These are phyloP conservation scores for Rubroboletus pulcherrimus DNA, from an alignment of 768 basidiomycete species.

Conservation along the genomic window DNA sequence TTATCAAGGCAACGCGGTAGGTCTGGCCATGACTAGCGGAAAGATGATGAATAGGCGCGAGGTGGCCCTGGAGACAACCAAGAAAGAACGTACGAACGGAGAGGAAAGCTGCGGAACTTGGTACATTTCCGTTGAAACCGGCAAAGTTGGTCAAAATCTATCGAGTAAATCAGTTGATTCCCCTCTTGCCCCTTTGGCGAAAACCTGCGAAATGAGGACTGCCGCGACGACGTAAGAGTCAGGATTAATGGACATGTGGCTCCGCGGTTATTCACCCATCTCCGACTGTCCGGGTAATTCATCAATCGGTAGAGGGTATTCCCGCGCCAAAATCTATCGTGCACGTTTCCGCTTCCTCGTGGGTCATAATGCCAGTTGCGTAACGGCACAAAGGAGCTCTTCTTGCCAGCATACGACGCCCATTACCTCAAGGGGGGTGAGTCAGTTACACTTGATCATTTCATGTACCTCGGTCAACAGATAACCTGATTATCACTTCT, in stretches of 20 bases:
- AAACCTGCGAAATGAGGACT: not conserved
- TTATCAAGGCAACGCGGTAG: not conserved
- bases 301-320: slow-evolving; percentile 1
- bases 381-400: not conserved
- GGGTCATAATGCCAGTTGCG: slow-evolving; percentile 2
- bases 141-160: not conserved
- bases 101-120: not conserved
- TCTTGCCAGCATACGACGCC: not conserved
- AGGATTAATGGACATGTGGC: not conserved
- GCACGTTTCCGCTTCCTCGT: not conserved
- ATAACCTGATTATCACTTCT: not conserved
- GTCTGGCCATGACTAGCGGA: not conserved
- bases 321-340: slow-evolving; percentile 5
- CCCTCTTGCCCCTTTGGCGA: not conserved
- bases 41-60: not conserved
- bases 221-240: not conserved
- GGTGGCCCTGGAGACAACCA: not conserved
- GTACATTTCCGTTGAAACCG: not conserved
- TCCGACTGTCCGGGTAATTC: not conserved
- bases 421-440: slow-evolving; percentile 1
- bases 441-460: not conserved
- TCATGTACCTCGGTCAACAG: slow-evolving; percentile 5
- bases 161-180: not conserved
- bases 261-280: slow-evolving; percentile 15
- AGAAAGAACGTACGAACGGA: not conserved